Evolutionary conservation across 1,139 yeast species (phyloP).

Genomic region (Saccharomyces pastorianus): DNA sequence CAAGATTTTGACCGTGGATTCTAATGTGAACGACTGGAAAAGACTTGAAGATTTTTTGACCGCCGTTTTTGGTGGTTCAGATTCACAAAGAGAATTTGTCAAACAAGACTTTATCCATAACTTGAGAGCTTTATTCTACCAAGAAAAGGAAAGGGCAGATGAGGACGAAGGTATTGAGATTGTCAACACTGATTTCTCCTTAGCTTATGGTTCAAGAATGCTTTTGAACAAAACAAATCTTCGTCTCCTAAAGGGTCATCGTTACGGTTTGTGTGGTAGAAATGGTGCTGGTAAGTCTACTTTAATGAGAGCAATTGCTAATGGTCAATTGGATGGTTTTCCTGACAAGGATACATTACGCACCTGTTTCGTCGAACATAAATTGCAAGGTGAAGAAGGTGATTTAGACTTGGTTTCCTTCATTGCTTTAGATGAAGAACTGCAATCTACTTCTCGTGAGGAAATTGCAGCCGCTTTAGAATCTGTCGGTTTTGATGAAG

Average conservation of each 20-base stretch:
- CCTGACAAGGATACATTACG: slow-evolving; percentile 81
- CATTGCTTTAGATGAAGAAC: slow-evolving; percentile 86
- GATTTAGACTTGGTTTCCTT: slow-evolving; percentile 81
- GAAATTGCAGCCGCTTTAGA: slow-evolving; percentile 71
- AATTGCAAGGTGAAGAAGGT: slow-evolving; percentile 90
- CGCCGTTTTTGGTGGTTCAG: slow-evolving; percentile 41
- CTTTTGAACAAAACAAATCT: slow-evolving; percentile 83
- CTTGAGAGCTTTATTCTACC: slow-evolving; percentile 59
- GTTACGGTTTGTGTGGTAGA: slow-evolving; percentile 97
- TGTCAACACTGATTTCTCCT: slow-evolving; percentile 88
- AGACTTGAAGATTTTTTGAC: slow-evolving; percentile 51
- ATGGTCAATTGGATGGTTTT: slow-evolving; percentile 96
- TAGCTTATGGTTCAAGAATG: slow-evolving; percentile 98
- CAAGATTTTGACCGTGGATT: slow-evolving; percentile 55
- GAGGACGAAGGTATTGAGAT: slow-evolving; percentile 74
- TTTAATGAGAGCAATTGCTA: slow-evolving; percentile 91
- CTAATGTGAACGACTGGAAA: slow-evolving; percentile 88
- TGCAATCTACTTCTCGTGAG: slow-evolving; percentile 49
- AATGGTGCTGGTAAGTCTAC: slow-evolving; percentile 99
- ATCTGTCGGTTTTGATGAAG: slow-evolving; percentile 86
- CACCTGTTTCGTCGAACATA: slow-evolving; percentile 96
- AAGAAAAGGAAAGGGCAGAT: slow-evolving; percentile 48
- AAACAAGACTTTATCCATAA: slow-evolving; percentile 40
- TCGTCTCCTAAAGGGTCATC: slow-evolving; percentile 84
- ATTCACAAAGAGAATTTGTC: slow-evolving; percentile 38